Base-by-base conservation (phyloP, 441 rosid species). In the Raphanus hybrid region DNA sequence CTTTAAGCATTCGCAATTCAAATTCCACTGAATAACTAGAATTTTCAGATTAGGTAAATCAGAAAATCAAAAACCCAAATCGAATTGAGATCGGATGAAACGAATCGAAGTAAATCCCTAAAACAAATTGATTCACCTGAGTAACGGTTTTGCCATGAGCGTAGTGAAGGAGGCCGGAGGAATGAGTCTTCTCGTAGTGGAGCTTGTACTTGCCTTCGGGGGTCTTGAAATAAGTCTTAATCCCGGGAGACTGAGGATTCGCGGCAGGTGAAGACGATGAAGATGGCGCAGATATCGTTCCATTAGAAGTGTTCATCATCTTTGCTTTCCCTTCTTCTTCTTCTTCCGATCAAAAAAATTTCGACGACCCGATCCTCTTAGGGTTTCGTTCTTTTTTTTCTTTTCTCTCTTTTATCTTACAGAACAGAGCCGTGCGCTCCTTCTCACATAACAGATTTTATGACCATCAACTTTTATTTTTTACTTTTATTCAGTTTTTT, bases 181-280 rank as follows among this genome's bases (percentile, higher is more conserved):
- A 94, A 71, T 94, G 92, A 15, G 98, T 91, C 81, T 96, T 96
- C 83, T 94, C 99, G 69, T 88, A 90, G 79, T 90, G 97, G 72
- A 96, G 98, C 87, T 96, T 93, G 69, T 96, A 96, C 57, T 96
- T 90, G 12, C 99, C 99, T 65, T 96, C 97, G 0, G 96, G 98
- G 58, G 99, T 91, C 85, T 96, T 93, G 82, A 93, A 93, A 82
- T 93, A 92, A 67, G 97, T 96, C 89, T 96, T 96, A 34, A 34
- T 29, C 34, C 34, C 34, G 34, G 34, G 34, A 29, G 34, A 29
- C 34, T 29, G 34, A 29, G 34, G 34, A 29, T 29, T 29, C 34
- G 34, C 34, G 34, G 34, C 34, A 29, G 34, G 34, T 29, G 34
- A 29, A 29, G 34, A 29, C 34, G 34, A 29, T 29, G 34, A 29